Evolutionary conservation across 371 early-diverging fungal genomes (phyloP), one percentile per base, ranked within the genome.

Genomic region (Aphelidium insulamus): DNA sequence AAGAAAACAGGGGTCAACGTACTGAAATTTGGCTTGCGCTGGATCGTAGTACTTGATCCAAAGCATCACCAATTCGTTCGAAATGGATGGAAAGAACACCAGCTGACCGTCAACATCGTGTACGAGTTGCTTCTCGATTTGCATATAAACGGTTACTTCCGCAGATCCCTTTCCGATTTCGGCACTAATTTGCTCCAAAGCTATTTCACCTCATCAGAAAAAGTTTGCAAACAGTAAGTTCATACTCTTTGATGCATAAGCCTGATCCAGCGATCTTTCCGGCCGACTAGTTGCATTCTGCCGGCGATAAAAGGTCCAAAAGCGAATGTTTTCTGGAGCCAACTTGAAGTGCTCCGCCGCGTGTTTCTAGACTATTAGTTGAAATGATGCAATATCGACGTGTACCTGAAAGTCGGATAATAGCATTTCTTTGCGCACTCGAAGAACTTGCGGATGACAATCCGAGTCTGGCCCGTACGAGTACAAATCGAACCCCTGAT

Each of bases 21-120:
- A 72, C 70, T 61, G 55, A 36, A 88, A 50, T 19, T 43, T 59
- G 22, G 59, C 56, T 20, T 54, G 46, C 16, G 50, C 42, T 0
- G 76, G 69, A 37, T 88, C 77, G 50, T 71, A 88, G 50, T 74
- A 83, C 54, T 88, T 88, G 24, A 78, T 33, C 43, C 81, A 85
- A 12, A 86, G 43, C 47, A 72, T 50, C 12, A 59, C 41, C 34
- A 43, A 43, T 29, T 55, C 59, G 7, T 43, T 45, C 25, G 49
- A 26, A 5, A 49, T 43, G 12, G 33, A 35, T 17, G 58, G 42
- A 22, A 54, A 33, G 22, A 37, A 43, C 25, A 36, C 24, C 11
- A 21, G 16, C 38, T 50, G 43, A 23, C 29, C 30, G 20, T 12
- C 15, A 12, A 7, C 16, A 20, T 27, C 22, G 19, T 48, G 11